Evolutionary conservation across 257 asterid genomes (phyloP).

Genomic region (Fraxinus americana): DNA sequence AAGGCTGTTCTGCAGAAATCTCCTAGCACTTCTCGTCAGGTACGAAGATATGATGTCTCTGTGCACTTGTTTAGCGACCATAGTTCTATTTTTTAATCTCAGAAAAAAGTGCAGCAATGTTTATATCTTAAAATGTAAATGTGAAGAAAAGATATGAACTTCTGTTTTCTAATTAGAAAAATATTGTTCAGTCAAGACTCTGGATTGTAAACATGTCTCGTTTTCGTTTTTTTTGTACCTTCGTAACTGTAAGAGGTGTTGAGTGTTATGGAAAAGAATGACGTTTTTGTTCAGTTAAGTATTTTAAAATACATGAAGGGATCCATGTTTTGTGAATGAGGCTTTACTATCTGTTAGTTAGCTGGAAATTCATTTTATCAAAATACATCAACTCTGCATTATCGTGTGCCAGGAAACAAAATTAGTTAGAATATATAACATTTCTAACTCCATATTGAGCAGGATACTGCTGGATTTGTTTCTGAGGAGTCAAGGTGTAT

Average conservation of each 20-base stretch:
- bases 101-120: background rate
- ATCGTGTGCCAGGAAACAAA: constrained; percentile 6
- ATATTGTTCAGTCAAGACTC: background rate
- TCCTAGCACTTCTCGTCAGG: constrained; percentile 81
- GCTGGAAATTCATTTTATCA: background rate
- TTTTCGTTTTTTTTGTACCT: background rate
- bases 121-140: background rate
- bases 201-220: background rate
- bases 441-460: constrained; percentile 30
- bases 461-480: constrained; percentile 76
- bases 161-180: constrained; percentile 9
- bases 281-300: background rate
- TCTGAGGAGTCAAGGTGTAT: constrained; percentile 93
- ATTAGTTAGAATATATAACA: constrained; percentile 4
- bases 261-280: background rate
- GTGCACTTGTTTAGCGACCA: background rate
- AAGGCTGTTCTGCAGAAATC: constrained; percentile 78
- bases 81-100: background rate
- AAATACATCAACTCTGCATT: constrained; percentile 9
- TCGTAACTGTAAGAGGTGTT: background rate
- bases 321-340: background rate
- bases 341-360: constrained; percentile 10
- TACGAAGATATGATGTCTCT: constrained; percentile 24
- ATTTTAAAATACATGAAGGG: background rate
- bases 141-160: background rate